These are phyloP conservation scores for Penicillium janthinellum DNA, from an alignment of 2,329 filamentous ascomycete species.

Conservation along the genomic window DNA sequence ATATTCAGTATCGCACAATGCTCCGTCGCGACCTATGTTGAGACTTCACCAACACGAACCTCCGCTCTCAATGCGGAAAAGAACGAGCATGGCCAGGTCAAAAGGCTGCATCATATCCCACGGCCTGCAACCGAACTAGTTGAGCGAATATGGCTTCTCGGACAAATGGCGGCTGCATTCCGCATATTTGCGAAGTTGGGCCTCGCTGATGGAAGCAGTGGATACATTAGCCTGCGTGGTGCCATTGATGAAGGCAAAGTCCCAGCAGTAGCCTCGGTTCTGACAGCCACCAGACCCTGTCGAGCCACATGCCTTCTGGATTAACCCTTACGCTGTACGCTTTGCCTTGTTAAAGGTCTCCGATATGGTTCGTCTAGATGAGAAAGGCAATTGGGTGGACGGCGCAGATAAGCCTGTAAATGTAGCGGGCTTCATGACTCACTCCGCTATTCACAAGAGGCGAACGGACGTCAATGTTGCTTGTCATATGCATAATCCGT, in stretches of 20 bases:
- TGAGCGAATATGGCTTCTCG: constrained; percentile 13
- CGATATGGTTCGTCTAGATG: constrained; percentile 50
- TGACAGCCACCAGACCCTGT: constrained; percentile 21
- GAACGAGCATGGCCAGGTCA: not conserved
- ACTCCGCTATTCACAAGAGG: constrained; percentile 48
- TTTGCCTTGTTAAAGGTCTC: constrained; percentile 49
- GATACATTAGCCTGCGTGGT: constrained; percentile 21
- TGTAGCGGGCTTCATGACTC: constrained; percentile 51
- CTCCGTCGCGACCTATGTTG: not conserved
- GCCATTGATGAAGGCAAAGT: not conserved
- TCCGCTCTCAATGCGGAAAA: not conserved
- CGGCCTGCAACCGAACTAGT: not conserved
- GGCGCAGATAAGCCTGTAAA: constrained; percentile 47
- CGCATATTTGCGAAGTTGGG: constrained; percentile 26
- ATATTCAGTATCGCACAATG: not conserved
- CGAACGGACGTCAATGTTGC: constrained; percentile 51
- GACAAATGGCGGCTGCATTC: constrained; percentile 25
- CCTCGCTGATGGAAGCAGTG: constrained; percentile 22
- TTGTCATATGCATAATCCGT: constrained; percentile 49
- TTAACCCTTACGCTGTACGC: constrained; percentile 47
- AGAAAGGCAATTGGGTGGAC: constrained; percentile 46
- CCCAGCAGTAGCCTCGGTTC: not conserved
- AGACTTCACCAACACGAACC: not conserved
- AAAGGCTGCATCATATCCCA: constrained; percentile 1
- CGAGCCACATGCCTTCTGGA: constrained; percentile 34